Evolutionary conservation across 345 rosid genomes (phyloP).

Genomic region (Salix suchowensis): DNA sequence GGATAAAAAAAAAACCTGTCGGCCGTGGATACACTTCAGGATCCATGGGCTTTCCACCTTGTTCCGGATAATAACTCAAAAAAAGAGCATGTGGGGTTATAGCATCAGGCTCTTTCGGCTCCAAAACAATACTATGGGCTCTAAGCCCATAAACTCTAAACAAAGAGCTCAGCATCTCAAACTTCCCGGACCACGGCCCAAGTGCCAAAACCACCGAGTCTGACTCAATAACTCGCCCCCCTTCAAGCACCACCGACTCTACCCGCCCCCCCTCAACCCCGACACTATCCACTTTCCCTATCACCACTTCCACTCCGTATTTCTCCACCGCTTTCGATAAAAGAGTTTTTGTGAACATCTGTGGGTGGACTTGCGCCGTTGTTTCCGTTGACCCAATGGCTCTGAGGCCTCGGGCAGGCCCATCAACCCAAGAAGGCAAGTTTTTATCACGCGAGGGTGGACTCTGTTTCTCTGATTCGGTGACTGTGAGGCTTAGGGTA

Average conservation of each 20-base stretch:
- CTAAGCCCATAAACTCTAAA: slow-evolving; percentile 62
- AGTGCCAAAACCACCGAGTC: slow-evolving; percentile 71
- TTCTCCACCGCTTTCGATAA: slow-evolving; percentile 51
- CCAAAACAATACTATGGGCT: too few relatives aligned
- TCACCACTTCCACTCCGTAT: slow-evolving; percentile 64
- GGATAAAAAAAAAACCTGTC: slow-evolving; percentile 32
- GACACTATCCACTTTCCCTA: slow-evolving; percentile 55
- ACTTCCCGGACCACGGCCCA: slow-evolving; percentile 83
- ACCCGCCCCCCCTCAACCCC: slow-evolving; percentile 40
- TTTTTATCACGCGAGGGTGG: slow-evolving; percentile 1
- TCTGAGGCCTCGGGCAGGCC: slow-evolving; percentile 40
- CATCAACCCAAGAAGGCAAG: slow-evolving; percentile 74
- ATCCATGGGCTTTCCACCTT: slow-evolving; percentile 56
- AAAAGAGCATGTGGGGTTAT: slow-evolving; percentile 74
- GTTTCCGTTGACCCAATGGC: slow-evolving; percentile 62
- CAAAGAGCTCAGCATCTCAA: slow-evolving; percentile 51
- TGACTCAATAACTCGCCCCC: slow-evolving; percentile 55
- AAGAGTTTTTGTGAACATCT: slow-evolving; percentile 57
- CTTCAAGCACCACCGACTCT: slow-evolving; percentile 51
- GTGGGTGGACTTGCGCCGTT: slow-evolving; percentile 84
- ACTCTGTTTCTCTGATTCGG: slow-evolving; percentile 33
- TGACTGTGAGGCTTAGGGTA: slow-evolving; percentile 58
- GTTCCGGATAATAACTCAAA: slow-evolving; percentile 43
- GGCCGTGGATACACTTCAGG: slow-evolving; percentile 89
- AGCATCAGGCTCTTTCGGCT: slow-evolving; percentile 35